Base-by-base conservation (phyloP, 306 rosid genomes). In the Chamaecrista fasciculata region DNA sequence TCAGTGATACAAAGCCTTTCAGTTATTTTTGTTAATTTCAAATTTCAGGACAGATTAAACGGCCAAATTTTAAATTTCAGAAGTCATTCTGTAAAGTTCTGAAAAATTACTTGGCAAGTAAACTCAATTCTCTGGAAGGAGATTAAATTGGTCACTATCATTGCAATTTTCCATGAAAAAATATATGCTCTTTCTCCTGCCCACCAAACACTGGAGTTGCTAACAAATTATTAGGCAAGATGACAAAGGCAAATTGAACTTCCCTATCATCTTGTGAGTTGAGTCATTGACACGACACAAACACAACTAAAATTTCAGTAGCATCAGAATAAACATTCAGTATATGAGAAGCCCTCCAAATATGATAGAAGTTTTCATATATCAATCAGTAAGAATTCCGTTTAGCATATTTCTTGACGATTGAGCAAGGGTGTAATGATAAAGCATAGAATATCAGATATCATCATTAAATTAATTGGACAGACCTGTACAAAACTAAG, bases 401-500 rank as follows among this genome's bases (percentile, higher is more conserved):
- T 24, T 70, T 11, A 26, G 63, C 11, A 26, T 19, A 42, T 62
- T 31, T 61, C 61, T 28, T 47, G 52, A 14, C 28, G 10, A 46
- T 19, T 20, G 36, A 4, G 7, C 16, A 66, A 25, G 52, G 29
- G 47, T 40, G 33, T 21, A 42, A 23, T 21, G 53, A 46, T 42
- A 58, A 37, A 67, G 33, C 12, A 19, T 11, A 25, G 62, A 61
- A 34, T 49, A 60, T 62, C 51, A 59, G 62, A 42, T 61, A 46
- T 56, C 51, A 71, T 61, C 56, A 71, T 61, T 49, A 60, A 49
- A 26, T 4, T n/a, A n/a, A 24, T 11, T 20, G 8, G 12, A 69
- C 85, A 43, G 34, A 91, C 99, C 96, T 87, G 89, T 87, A 83
- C 68, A 95, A 80, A 72, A 89, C 87, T 12, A 95, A 75, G 74